A percentile compares a stretch with the other conserved stretches of the same genome.
These are phyloP conservation scores for Sporothrix pallida DNA, from an alignment of 2,329 filamentous ascomycete genomes.

Conservation along the genomic window DNA sequence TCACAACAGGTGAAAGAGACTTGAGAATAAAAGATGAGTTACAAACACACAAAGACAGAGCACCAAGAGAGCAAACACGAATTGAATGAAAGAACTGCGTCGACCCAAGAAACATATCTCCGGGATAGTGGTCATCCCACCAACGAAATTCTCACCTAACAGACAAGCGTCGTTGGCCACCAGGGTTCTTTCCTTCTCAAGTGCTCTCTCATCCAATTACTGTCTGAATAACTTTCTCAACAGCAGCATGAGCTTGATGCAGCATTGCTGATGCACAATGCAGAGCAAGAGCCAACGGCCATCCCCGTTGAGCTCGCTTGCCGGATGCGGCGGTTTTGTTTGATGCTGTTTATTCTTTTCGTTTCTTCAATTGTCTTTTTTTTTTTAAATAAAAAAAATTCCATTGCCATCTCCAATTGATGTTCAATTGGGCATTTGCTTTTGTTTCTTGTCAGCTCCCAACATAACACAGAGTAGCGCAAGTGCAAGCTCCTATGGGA, in stretches of 20 bases:
- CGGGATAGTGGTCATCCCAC: background rate
- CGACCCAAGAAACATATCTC: background rate
- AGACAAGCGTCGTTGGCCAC: conserved; percentile 6
- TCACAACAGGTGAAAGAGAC: no score
- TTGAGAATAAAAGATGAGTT: no score
- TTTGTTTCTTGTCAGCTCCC: conserved; percentile 13
- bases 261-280: no score
- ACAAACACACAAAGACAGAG: background rate
- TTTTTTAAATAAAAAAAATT: no score
- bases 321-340: conserved; percentile 3
- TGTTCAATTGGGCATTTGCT: background rate
- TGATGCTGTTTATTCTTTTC: background rate
- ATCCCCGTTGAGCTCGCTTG: background rate
- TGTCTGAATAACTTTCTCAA: background rate
- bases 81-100: background rate
- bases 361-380: background rate
- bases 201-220: background rate
- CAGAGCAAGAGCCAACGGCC: no score
- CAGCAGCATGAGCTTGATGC: background rate
- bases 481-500: background rate
- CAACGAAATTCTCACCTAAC: background rate
- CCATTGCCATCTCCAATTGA: background rate
- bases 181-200: background rate
- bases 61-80: background rate
- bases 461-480: background rate